Base-by-base conservation (phyloP, 73 alveolate genomes). In the Paramecium bursaria region DNA sequence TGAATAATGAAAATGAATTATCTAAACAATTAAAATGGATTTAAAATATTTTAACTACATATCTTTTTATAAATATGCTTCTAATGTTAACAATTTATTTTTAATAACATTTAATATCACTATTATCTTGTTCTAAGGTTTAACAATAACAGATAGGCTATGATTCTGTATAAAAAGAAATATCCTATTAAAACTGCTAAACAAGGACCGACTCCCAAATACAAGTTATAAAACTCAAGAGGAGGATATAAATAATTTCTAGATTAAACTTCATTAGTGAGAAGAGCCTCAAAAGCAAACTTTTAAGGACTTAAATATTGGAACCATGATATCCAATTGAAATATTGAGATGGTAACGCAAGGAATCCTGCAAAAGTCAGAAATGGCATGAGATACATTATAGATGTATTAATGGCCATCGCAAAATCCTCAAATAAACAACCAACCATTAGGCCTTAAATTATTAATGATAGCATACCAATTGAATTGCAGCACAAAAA, bases 341-440 rank as follows among this genome's bases (percentile, higher is more conserved):
- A 50, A 6, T 73, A 75, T 21, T 49, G 85, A 17, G 74, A 91
- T 2, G 87, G 39, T 50, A 90, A 86, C 3, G 92, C 55, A 30
- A 89, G 86, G 73, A 73, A 86, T 4, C 97, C 97, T 1, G 94
- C 92, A 25, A 92, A 86, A 4, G 90, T 53, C 3, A 90, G 80
- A n/a, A 75, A 46, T 0, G 95, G 97, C 67, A 90, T 49, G 21
- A 87, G 19, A 0, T 75, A 33, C 3, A 53, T 51, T 4, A 92
- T 90, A 2, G 87, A 74, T 17, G 74, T 46, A 6, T 61, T 61
- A 3, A 75, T 77, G 1, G 94, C 93, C 2, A 86, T 86, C 25
- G 57, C 75, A 6, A 86, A 33, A 54, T 75, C 75, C 14, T 48
- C 26, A 48, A 91, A 85, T 30, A 50, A 31, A 50, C 92, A 61